A percentile compares a stretch with the other conserved stretches of the same genome.
Conservation (phyloP, 352 stramenopile species). For the Sclerospora graminicola region DNA sequence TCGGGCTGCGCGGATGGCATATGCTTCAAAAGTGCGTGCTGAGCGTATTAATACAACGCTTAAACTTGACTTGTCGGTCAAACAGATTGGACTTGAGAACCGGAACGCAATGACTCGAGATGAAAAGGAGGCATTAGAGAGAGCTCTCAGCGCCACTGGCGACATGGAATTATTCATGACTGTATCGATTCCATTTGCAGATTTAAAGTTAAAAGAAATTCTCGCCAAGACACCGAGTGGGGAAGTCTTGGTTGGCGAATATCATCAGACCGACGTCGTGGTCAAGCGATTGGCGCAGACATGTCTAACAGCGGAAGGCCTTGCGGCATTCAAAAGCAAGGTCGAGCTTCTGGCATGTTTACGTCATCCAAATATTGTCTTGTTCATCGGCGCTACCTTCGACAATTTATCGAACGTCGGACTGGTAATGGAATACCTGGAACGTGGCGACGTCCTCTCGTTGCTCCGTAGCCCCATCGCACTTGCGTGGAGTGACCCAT, state of each 20-base stretch:
- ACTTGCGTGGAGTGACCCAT: slow-evolving; percentile 66
- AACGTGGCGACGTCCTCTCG: slow-evolving; percentile 54
- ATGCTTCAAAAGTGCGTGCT: slow-evolving; percentile 59
- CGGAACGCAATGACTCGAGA: slow-evolving; percentile 37
- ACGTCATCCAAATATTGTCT: slow-evolving; percentile 78
- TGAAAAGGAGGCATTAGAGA: slow-evolving; percentile 47
- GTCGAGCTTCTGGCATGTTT: slow-evolving; percentile 73
- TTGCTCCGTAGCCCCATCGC: slow-evolving; percentile 50
- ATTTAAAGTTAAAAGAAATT: slow-evolving; percentile 67
- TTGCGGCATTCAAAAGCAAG: slow-evolving; percentile 65
- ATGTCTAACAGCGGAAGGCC: slow-evolving; percentile 41
- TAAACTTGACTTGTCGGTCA: slow-evolving; percentile 67
- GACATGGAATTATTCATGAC: slow-evolving; percentile 52
- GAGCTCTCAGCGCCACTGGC: slow-evolving; percentile 31
- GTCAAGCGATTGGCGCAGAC: slow-evolving; percentile 66
- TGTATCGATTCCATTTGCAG: slow-evolving; percentile 66
- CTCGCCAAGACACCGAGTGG: slow-evolving; percentile 50
- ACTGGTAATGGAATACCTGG: slow-evolving; percentile 70
- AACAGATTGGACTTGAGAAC: slow-evolving; percentile 60
- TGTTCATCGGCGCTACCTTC: slow-evolving; percentile 80
- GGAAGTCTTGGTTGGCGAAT: slow-evolving; percentile 61
- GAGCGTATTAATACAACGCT: slow-evolving; percentile 77
- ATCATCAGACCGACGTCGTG: slow-evolving; percentile 64
- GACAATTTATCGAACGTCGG: slow-evolving; percentile 73
- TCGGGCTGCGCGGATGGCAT: slow-evolving; percentile 51